Evolutionary conservation across 2,329 filamentous ascomycete genomes (phyloP), one percentile per base, ranked within the genome.

Genomic region (Trichoderma oligosporum): DNA sequence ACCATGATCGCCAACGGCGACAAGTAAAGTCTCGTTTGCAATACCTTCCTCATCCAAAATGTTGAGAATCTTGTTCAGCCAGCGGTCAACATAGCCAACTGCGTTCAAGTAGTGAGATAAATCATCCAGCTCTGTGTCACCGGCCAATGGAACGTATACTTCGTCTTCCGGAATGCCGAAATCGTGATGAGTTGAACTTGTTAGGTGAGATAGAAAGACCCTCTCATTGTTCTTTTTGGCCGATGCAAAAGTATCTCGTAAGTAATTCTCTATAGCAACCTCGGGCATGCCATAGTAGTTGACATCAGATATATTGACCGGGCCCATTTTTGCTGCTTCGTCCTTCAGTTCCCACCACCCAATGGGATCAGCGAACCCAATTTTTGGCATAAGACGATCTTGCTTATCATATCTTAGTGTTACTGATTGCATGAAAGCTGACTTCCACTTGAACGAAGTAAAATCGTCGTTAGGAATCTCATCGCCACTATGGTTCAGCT

Each of bases 201-300:
- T 73, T 3, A 73, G 55, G 56, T 73, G 71, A 1, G 69, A 68
- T 1, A 73, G 54, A 29, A 73, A 73, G 0, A 72, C 61, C 8
- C 70, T 64, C 38, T 71, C 65, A 12, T 71, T 63, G 1, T 65
- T 66, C 36, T 67, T 61, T 27, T 62, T 66, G 7, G 70, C 69
- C 3, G 61, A 58, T 1, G 57, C 57, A 20, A 73, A 71, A 12
- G 65, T 61, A 44, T 73, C 69, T 3, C 59, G 61, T 33, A 72
- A 63, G n/a, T 73, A 72, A 12, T 71, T 64, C 42, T 68, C 64
- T 12, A 73, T 52, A 0, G 63, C 65, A 5, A 65, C 62, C 57
- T 73, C 71, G 48, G 68, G 61, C 56, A 71, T 68, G 7, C 67
- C 68, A 4, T 71, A 73, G 25, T 71, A 71, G 60, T 73, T 72